Evolutionary conservation across 1,284 basidiomycete genomes (phyloP), one percentile per base, ranked within the genome.

Genomic region (Chalciporus sp.): DNA sequence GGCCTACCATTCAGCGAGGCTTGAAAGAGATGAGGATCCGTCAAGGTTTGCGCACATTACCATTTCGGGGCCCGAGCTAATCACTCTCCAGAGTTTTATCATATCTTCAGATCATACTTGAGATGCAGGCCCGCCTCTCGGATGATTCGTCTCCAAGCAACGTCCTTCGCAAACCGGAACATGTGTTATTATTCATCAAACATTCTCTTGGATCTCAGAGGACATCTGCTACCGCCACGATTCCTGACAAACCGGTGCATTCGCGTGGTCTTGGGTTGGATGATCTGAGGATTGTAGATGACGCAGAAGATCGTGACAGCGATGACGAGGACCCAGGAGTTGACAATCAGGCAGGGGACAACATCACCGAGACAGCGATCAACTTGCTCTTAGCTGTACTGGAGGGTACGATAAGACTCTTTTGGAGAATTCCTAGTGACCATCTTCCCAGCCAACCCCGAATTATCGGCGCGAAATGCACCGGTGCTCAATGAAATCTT

Each of bases 171-270:
- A 83, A 86, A 49, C 85, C 90, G 1, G 79, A 81, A 12, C 85
- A 94, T 55, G 80, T 94, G 9, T 71, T 95, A 12, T 76, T 79
- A 1, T 96, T 95, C 64, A 79, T 96, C 37, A 88, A 88, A 56
- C 85, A 91, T 55, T 86, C 88, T 1, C 67, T 89, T 6, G 73
- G 73, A 43, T 63, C 67, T 2, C 59, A 60, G n/a, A n/a, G 28
- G 16, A 7, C 7, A 11, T 42, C 23, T 37, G 66, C 75, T 7
- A 54, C 67, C 11, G 27, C 55, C 31, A 49, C 65, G 7, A 58
- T 60, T 19, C 43, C 58, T 39, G n/a, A 52, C 41, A 52, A 51
- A 54, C 44, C 49, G n/a, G 35, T 53, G 56, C 43, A 11, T 19
- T 44, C 47, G 8, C 53, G 51, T 43, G 67, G 70, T 12, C 61